Conservation (phyloP, 169 alveolate genomes). For the Plasmodium relictum region DNA sequence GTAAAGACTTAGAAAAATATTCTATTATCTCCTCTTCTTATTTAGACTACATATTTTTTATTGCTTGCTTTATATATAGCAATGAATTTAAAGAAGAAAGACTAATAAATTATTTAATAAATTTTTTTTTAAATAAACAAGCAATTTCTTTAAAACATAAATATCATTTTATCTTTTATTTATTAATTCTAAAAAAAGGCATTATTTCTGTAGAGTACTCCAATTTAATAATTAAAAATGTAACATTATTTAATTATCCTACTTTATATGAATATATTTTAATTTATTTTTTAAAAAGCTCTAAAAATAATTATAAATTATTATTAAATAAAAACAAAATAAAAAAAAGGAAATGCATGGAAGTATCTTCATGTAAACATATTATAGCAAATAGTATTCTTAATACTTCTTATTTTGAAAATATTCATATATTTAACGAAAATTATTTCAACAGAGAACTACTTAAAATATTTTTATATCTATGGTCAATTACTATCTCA, state of each 20-base stretch:
- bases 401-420: neutral
- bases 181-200: constrained; percentile 4
- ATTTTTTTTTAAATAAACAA: neutral
- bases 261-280: constrained; percentile 8
- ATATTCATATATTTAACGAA: neutral
- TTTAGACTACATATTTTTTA: constrained; percentile 18
- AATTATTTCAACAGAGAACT: constrained; percentile 20
- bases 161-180: constrained; percentile 35
- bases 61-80: constrained; percentile 2
- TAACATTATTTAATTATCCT: neutral
- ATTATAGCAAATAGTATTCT: neutral
- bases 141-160: neutral
- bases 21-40: neutral
- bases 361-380: neutral
- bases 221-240: constrained; percentile 10
- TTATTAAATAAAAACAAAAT: neutral
- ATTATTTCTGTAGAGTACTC: neutral
- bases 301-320: constrained; percentile 17
- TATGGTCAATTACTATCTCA: constrained; percentile 17
- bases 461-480: constrained; percentile 21
- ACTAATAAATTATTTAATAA: neutral
- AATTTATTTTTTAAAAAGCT: constrained; percentile 33
- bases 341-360: neutral
- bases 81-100: neutral
- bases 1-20: constrained; percentile 13